Base-by-base conservation (phyloP, 163 green algal species). In the Trebouxiophyceae sp. region DNA sequence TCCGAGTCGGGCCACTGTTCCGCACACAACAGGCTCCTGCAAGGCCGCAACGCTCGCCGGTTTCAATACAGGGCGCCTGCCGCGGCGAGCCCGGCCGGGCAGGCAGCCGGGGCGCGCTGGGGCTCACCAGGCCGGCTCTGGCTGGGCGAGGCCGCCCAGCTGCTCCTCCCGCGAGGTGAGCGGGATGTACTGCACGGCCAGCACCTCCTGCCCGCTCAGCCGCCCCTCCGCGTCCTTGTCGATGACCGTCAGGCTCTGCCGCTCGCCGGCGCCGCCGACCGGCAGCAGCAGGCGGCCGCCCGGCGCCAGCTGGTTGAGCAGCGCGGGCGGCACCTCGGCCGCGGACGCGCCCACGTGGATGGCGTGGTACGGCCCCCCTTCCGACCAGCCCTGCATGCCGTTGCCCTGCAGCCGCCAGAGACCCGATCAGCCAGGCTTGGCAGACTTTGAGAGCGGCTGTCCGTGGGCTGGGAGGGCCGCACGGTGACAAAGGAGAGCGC, bases 301-400 rank as follows among this genome's bases (percentile, higher is more conserved):
- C 8, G 73, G 71, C 45, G 78, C 83, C 20, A 95, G 77, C 73
- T 90, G 81, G 33, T 79, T 56, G 5, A 88, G 63, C 44, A 94
- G 69, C 2, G 72, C 75, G 28, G 80, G 33, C 1, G 86, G 86
- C 26, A 89, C 60, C 3, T 68, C 32, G 23, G 56, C 63, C 2
- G 85, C 80, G 33, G 83, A 82, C 27, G 87, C 87, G 1, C 87
- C 87, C 4, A 95, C 87, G 71, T 95, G 87, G 39, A 95, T 93
- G 65, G 77, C 79, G 60, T 93, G 80, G 71, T 89, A 95, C 0
- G 76, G 68, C 16, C 44, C 68, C 39, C 39, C 39, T 16, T 50
- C 39, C 39, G 12, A 16, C 39, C 39, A 50, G 12, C 24, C 24
- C 28, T 60, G 55, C 47, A 57, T 57, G 19, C 47, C 39, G 23